These are phyloP conservation scores for Botrytis fragariae DNA, from an alignment of 2,329 filamentous ascomycete genomes.

Conservation along the genomic window DNA sequence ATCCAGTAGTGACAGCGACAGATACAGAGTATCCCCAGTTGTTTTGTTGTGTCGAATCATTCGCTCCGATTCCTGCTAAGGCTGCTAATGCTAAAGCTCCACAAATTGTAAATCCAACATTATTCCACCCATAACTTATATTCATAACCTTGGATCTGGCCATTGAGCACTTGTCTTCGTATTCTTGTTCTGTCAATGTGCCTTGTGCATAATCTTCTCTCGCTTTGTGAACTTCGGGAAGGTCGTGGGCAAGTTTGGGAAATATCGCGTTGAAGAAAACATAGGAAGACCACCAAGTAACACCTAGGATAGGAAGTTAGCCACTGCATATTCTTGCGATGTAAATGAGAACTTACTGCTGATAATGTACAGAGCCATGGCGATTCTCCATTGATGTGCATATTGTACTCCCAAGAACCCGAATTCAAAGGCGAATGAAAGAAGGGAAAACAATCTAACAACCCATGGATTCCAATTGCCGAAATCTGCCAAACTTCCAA, in stretches of 20 bases:
- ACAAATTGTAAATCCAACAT: slow-evolving; percentile 35
- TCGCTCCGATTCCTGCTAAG: slow-evolving; percentile 32
- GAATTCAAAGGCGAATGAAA: slow-evolving; percentile 37
- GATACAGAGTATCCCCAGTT: slow-evolving; percentile 38
- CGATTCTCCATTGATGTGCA: slow-evolving; percentile 33
- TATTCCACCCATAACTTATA: slow-evolving; percentile 36
- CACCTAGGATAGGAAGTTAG: slow-evolving; percentile 24
- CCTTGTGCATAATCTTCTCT: slow-evolving; percentile 29
- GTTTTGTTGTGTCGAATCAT: slow-evolving; percentile 32
- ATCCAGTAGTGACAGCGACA: slow-evolving; percentile 36
- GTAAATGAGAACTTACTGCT: slow-evolving; percentile 30
- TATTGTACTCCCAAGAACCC: slow-evolving; percentile 35
- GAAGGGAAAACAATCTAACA: slow-evolving; percentile 34
- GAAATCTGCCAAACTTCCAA: slow-evolving; percentile 37
- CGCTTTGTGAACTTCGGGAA: slow-evolving; percentile 34
- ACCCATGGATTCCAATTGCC: slow-evolving; percentile 39
- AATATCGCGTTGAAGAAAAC: slow-evolving; percentile 39
- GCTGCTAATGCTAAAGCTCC: slow-evolving; percentile 34
- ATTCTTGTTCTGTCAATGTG: slow-evolving; percentile 31
- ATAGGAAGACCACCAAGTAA: slow-evolving; percentile 38
- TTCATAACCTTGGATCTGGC: slow-evolving; percentile 38
- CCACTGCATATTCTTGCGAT: background rate
- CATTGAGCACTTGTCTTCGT: slow-evolving; percentile 34
- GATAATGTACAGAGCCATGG: slow-evolving; percentile 37
- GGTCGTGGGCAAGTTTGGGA: slow-evolving; percentile 36